Conservation (phyloP, 176 grass and related monocot species). For the Musa acuminata region DNA sequence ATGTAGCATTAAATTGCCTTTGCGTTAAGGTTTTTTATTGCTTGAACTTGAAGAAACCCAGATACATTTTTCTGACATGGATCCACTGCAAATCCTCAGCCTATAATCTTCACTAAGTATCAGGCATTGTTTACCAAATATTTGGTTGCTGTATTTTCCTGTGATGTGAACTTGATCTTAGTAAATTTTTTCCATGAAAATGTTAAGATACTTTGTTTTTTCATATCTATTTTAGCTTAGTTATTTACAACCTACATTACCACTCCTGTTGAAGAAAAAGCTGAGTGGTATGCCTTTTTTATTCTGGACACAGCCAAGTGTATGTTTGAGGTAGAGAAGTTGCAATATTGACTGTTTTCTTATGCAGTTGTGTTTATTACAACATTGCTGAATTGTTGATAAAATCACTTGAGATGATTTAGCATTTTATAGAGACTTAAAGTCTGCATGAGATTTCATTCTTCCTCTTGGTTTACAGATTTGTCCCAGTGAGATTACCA, state of each 20-base stretch:
- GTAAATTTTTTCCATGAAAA: background rate
- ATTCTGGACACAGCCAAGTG: background rate
- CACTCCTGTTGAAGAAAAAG: no score
- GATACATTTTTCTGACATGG: background rate
- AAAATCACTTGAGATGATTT: background rate
- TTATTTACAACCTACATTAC: no score
- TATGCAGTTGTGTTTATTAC: background rate
- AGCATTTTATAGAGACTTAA: background rate
- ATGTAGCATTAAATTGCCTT: no score
- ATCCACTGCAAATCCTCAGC: background rate
- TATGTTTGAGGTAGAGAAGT: background rate
- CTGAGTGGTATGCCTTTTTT: background rate
- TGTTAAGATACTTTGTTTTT: background rate
- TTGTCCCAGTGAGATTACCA: background rate
- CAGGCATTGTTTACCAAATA: background rate
- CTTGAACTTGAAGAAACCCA: no score
- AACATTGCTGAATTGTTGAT: background rate
- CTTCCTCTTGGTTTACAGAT: constrained; percentile 4
- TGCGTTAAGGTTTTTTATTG: no score
- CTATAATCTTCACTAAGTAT: background rate
- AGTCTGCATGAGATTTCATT: background rate
- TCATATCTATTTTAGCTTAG: no score
- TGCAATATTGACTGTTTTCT: background rate
- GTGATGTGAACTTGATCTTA: background rate
- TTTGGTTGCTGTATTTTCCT: background rate